Base-by-base conservation (phyloP, 2,329 filamentous ascomycete species). In the Nemania sp. region DNA sequence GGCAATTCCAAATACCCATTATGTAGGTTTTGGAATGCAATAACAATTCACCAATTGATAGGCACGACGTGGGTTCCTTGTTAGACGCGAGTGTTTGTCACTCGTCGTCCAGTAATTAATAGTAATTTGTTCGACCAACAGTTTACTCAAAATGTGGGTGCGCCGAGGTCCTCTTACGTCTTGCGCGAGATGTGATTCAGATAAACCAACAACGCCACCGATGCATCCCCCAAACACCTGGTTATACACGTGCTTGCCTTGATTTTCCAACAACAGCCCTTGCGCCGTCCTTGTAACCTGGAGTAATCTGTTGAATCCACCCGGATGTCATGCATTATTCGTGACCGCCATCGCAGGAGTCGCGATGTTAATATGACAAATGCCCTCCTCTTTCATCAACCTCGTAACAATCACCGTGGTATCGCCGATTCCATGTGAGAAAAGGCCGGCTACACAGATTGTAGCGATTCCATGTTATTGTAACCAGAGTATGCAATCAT, bases 401-500 rank as follows among this genome's bases (percentile, higher is more conserved):
- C 12, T 15, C 24, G 12, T 20, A 14, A 15, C 19, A 15, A n/a
- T n/a, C n/a, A n/a, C n/a, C n/a, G n/a, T n/a, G n/a, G n/a, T n/a
- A n/a, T n/a, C n/a, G n/a, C n/a, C n/a, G n/a, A 15, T 26, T 8
- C 31, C 28, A 30, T 20, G 22, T 6, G 23, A 22, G 15, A 9
- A 20, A 19, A 7, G 11, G 12, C n/a, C 9, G 30, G 12, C 28
- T 46, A 58, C 55, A 49, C 33, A 61, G 56, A 66, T 41, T 66
- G 64, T 56, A 68, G 58, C 41, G 66, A 66, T 40, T 70, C 67
- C 62, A 70, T 68, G 52, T 80, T 79, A 63, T 80, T 78, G 63
- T 77, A 81, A 39, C 78, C 77, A 3, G 76, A 72, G 61, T 78
- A 83, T 51, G 56, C 56, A 6, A 84, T 82, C 80, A 83, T 83